A percentile compares a stretch with the other conserved stretches of the same genome.
Evolutionary conservation across 495 filamentous ascomycete species (phyloP).

Genomic region (Annulohypoxylon nitens): DNA sequence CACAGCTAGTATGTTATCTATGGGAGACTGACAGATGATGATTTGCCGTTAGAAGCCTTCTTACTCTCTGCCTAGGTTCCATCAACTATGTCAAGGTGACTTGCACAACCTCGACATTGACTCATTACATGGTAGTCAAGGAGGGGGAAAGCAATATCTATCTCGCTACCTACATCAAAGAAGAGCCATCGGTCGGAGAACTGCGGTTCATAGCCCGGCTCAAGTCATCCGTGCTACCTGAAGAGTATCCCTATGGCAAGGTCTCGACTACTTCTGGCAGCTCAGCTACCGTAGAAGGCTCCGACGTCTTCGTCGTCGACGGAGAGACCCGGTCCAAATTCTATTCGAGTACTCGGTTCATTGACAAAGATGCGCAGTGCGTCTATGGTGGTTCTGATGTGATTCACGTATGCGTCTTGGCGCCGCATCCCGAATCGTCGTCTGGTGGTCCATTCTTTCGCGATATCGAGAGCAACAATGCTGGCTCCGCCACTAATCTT

Average conservation of each 20-base stretch:
- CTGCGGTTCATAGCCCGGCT: constrained; percentile 74
- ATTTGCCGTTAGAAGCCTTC: constrained; percentile 16
- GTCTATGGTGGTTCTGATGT: constrained; percentile 61
- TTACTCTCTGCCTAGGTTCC: constrained; percentile 44
- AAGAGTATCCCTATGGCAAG: constrained; percentile 65
- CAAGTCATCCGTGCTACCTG: constrained; percentile 66
- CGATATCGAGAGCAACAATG: constrained; percentile 76
- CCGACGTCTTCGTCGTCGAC: constrained; percentile 71
- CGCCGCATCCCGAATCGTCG: constrained; percentile 64
- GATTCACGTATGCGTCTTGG: constrained; percentile 65
- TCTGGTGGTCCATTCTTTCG: constrained; percentile 72
- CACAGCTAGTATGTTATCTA: constrained; percentile 40
- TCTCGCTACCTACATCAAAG: constrained; percentile 73
- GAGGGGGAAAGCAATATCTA: constrained; percentile 71
- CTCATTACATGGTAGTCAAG: constrained; percentile 72
- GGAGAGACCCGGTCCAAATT: constrained; percentile 76
- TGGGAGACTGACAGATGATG: neutral
- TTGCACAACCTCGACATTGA: constrained; percentile 69
- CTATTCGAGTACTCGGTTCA: constrained; percentile 75
- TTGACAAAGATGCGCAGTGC: constrained; percentile 75
- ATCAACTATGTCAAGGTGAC: constrained; percentile 71
- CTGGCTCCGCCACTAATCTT: constrained; percentile 66
- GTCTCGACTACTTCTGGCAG: constrained; percentile 65
- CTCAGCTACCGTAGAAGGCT: constrained; percentile 68
- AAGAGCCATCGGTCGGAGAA: constrained; percentile 71